phyloP scores from a whole-genome alignment of 345 rosid genomes.

The Citrus unshiu region DNA sequence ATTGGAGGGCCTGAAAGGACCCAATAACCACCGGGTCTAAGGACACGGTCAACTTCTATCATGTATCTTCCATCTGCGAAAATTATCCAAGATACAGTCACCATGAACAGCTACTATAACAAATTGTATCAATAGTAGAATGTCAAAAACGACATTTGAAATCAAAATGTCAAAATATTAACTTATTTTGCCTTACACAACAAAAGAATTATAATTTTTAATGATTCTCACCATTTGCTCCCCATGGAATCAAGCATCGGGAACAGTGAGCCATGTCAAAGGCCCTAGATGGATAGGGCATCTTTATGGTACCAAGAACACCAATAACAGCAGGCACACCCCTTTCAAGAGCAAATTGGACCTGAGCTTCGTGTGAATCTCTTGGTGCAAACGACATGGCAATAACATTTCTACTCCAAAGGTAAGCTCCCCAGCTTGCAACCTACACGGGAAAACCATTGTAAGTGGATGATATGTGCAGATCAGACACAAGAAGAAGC shows the following conservation, averaged over 20 bases:
- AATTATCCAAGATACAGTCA: constrained; percentile 13
- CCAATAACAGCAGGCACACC: constrained; percentile 99
- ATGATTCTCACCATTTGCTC: constrained; percentile 68
- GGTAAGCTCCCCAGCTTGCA: constrained; percentile 98
- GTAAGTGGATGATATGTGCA: background rate
- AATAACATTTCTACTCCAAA: constrained; percentile 93
- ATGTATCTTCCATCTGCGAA: constrained; percentile 80
- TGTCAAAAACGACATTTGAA: background rate
- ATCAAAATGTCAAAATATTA: background rate
- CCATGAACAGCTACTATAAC: background rate
- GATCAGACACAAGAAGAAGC: background rate
- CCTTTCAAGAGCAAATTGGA: constrained; percentile 97
- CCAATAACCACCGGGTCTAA: constrained; percentile 99
- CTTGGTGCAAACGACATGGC: constrained; percentile 99
- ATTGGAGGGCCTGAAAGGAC: constrained; percentile 97
- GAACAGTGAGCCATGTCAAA: constrained; percentile 99
- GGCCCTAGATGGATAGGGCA: constrained; percentile 90
- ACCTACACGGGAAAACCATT: constrained; percentile 42
- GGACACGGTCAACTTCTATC: constrained; percentile 97
- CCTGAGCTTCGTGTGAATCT: constrained; percentile 99
- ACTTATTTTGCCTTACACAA: background rate
- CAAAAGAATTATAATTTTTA: background rate
- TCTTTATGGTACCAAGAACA: constrained; percentile 88
- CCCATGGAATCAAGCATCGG: constrained; percentile 98
- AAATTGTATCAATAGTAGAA: constrained; percentile 11